Conservation (phyloP, 768 basidiomycete genomes). For the Pleurotus citrinopileatus region DNA sequence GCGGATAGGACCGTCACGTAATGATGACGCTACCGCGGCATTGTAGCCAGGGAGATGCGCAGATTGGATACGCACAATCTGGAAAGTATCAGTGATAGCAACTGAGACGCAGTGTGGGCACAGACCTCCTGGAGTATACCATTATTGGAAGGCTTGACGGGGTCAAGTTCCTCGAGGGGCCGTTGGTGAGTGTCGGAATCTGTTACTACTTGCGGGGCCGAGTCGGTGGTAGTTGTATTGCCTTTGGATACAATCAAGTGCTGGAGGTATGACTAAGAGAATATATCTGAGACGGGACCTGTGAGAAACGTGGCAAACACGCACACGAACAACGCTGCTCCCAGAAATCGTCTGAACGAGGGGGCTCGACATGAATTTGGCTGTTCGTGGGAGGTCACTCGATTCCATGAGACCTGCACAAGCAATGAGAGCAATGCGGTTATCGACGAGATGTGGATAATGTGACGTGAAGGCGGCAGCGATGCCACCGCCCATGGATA, state of each 20-base stretch:
- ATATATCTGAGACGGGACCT: not conserved
- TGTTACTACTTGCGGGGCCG: not conserved
- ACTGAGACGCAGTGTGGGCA: not conserved
- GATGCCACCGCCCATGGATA: slow-evolving; percentile 83
- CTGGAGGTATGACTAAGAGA: slow-evolving; percentile 2
- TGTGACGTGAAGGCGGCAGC: slow-evolving; percentile 67
- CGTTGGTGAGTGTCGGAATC: not conserved
- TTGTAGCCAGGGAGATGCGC: slow-evolving; percentile 76
- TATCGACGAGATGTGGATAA: slow-evolving; percentile 70
- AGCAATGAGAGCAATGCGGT: slow-evolving; percentile 64
- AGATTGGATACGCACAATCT: slow-evolving; percentile 77
- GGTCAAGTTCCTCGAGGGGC: slow-evolving; percentile 1
- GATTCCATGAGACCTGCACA: slow-evolving; percentile 72
- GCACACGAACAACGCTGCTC: slow-evolving; percentile 58
- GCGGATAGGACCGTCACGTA: slow-evolving; percentile 71
- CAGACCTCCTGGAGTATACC: not conserved
- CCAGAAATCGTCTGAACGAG: slow-evolving; percentile 66
- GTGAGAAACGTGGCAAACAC: slow-evolving; percentile 16
- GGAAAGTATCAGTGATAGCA: slow-evolving; percentile 8
- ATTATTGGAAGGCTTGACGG: not conserved
- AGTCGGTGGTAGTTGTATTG: slow-evolving; percentile 5
- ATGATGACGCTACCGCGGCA: slow-evolving; percentile 70
- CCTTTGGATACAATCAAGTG: slow-evolving; percentile 1
- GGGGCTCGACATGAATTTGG: slow-evolving; percentile 77
- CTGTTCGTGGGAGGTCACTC: slow-evolving; percentile 65